Base-by-base conservation (phyloP, 441 rosid species). In the Arabidopsis lyrata region DNA sequence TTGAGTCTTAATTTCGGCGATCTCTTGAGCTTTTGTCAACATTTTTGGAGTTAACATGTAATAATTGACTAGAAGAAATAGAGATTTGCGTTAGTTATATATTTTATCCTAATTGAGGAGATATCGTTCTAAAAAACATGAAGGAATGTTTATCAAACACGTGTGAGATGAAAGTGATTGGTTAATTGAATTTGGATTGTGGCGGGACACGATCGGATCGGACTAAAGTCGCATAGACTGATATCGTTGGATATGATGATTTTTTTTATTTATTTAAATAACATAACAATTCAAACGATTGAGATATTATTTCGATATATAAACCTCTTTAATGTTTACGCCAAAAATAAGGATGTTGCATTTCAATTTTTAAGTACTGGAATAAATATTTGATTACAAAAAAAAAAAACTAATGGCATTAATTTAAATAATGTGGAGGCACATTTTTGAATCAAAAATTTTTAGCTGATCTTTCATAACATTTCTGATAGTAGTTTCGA, bases 121-220 rank as follows among this genome's bases (percentile, higher is more conserved):
- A 24, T 34, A 35, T 56, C n/a, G 3, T 32, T 20, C 5, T 16
- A 14, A 20, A 12, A 36, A 12, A 18, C 27, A 18, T 41, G 14
- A 38, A 36, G 24, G 65, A 64, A 45, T 62, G 41, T 20, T 55
- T n/a, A 49, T 58, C 18, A 57, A 75, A 67, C 73, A 75, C 68
- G 73, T 67, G 78, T 67, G 57, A 22, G 32, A 56, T 75, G 78
- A 75, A 52, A 75, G 63, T 61, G 63, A 67, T 42, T 42, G 69
- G 41, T 75, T 75, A 54, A 24, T 32, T 75, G 74, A 60, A 67
- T 44, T 68, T 41, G 63, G 68, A 74, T 20, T 32, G 10, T 66
- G 38, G 48, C 54, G 42, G 31, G 47, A 50, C 24, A 48, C 41
- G 27, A 6, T 63, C 39, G 9, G 29, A 55, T 22, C 39, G 9